Percentiles rank a stretch among this genome's conserved stretches.
phyloP scores from a whole-genome alignment of 805 yeast genomes.

The Metschnikowia koreensis region DNA sequence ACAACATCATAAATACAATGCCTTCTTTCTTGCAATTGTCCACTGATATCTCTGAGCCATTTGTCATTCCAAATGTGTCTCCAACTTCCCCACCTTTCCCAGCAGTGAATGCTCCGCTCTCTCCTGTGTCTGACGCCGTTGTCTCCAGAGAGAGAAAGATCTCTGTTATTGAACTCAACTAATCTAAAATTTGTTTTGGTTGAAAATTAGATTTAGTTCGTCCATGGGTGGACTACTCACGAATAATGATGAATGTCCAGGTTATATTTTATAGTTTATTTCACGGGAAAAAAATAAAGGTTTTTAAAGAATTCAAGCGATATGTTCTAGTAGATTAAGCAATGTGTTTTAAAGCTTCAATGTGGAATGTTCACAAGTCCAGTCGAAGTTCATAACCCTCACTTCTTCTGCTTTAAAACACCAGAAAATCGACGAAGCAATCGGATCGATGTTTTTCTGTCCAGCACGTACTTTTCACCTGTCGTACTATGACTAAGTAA shows the following conservation, averaged over 20 bases:
- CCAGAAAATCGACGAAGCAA: too few relatives aligned
- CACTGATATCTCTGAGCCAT: constrained; percentile 58
- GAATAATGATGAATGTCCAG: constrained; percentile 1
- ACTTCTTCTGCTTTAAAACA: too few relatives aligned
- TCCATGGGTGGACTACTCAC: background rate
- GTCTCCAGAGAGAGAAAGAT: constrained; percentile 20
- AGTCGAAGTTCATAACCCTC: too few relatives aligned
- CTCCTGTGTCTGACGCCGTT: constrained; percentile 15
- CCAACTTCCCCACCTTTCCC: constrained; percentile 43
- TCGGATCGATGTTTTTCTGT: too few relatives aligned
- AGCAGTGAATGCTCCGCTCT: constrained; percentile 8
- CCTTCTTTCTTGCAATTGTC: constrained; percentile 49
- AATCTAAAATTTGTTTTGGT: background rate
- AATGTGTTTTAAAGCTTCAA: too few relatives aligned
- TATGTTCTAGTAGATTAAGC: too few relatives aligned
- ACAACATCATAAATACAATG: constrained; percentile 7
- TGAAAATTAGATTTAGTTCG: background rate
- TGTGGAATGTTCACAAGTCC: too few relatives aligned
- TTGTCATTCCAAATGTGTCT: constrained; percentile 61
- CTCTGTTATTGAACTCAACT: constrained; percentile 29
- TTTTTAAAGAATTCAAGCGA: background rate
- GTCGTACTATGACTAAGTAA: too few relatives aligned
- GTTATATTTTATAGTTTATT: background rate
- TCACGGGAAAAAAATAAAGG: background rate
- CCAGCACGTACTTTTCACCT: too few relatives aligned